Evolutionary conservation across 2,329 filamentous ascomycete genomes (phyloP), one percentile per base, ranked within the genome.

Genomic region (Penicillium vulpinum): DNA sequence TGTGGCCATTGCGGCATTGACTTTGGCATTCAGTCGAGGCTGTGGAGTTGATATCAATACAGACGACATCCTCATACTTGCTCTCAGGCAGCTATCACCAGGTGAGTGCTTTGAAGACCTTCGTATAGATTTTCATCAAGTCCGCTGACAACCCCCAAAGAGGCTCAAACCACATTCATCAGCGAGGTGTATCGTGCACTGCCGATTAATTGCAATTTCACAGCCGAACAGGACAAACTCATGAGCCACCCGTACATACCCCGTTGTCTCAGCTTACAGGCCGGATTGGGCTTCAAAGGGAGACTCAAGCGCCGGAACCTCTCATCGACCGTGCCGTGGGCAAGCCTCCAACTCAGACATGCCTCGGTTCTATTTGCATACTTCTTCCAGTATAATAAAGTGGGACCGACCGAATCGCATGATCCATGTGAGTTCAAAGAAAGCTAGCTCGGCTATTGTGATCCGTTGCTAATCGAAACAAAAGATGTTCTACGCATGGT

Each of bases 191-290:
- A 90, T 51, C 81, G 84, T 39, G 85, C 89, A 56, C 78, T 92
- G 50, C 88, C 87, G 60, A 81, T 90, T 29, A 85, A 87, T 48
- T 85, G 92, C 46, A 93, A 97, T 75, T 95, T 92, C 69, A 89
- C 91, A 0, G 84, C 90, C 47, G 90, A 96, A 58, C 85, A 89
- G 64, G 87, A 93, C 69, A 81, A 87, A 57, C 78, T 96, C 33
- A 83, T 94, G 61, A 81, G 87, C 58, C 92, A 94, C 66, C 79
- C 81, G 3, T 81, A 86, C 35, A 82, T 97, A 44, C 88, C 91
- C 58, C 82, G 90, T 54, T 90, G 87, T 55, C 79, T 97, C 13
- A 90, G 90, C 67, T 85, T 94, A 28, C 86, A 95, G 69, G 88
- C 90, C 56, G 87, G 90, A 51, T 78, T 97, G 10, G 90, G 89